A percentile compares a stretch with the other conserved stretches of the same genome.
Evolutionary conservation across 805 yeast species (phyloP).

Genomic region (Ogataea wickerhamii): DNA sequence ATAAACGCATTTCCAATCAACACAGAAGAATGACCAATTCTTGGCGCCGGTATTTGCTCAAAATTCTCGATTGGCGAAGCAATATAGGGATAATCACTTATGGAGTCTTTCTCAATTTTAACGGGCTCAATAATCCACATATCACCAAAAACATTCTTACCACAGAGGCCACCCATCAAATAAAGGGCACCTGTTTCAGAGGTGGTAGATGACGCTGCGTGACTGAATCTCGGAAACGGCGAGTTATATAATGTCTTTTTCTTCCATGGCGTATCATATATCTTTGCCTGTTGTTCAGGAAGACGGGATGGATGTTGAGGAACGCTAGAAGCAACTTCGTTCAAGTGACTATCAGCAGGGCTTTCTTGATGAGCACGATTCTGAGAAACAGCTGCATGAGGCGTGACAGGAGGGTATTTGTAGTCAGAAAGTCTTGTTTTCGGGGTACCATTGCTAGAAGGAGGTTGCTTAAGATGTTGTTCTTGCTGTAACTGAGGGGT

Average conservation of each 20-base stretch:
- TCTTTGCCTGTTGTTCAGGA: not conserved
- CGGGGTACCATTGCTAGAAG: not conserved
- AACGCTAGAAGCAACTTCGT: not conserved
- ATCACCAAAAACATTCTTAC: conserved; percentile 90
- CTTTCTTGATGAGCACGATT: not conserved
- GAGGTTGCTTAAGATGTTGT: not conserved
- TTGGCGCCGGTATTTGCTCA: conserved; percentile 85
- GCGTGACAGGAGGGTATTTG: not conserved
- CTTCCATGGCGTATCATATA: conserved; percentile 55
- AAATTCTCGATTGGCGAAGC: conserved; percentile 62
- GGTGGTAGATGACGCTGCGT: conserved; percentile 73
- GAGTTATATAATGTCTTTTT: conserved; percentile 61
- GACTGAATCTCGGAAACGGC: conserved; percentile 95
- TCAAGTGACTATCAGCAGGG: not conserved
- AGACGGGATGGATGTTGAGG: not conserved
- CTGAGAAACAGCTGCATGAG: not conserved
- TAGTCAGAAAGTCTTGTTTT: not conserved
- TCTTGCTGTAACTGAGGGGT: conserved; percentile 10
- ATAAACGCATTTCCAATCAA: conserved; percentile 93
- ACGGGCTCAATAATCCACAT: conserved; percentile 80
- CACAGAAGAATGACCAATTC: conserved; percentile 93
- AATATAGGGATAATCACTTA: conserved; percentile 34
- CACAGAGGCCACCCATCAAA: conserved; percentile 93
- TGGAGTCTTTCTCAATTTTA: conserved; percentile 18
- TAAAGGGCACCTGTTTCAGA: conserved; percentile 79